Percentiles rank a stretch among this genome's conserved stretches.
Evolutionary conservation across 106 monocot genomes (phyloP).

Genomic region (Acanthochlamys bracteata): DNA sequence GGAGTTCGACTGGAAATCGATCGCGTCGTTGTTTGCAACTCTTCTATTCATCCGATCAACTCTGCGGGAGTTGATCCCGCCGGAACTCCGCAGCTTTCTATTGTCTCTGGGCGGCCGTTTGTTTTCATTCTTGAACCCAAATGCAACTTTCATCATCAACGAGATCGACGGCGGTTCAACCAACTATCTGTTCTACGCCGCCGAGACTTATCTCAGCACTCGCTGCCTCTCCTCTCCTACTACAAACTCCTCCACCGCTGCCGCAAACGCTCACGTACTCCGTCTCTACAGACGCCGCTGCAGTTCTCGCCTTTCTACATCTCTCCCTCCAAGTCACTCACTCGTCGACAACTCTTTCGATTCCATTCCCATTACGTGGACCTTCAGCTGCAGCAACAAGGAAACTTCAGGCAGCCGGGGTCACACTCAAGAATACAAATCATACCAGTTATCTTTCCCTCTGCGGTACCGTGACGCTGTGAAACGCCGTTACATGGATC

Average conservation of each 20-base stretch:
- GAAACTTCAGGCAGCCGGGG: too few species aligned
- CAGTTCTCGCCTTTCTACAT: slow-evolving; percentile 12
- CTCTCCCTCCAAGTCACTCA: slow-evolving; percentile 33
- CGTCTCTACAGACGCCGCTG: slow-evolving; percentile 14
- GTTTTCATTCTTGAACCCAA: slow-evolving; percentile 16
- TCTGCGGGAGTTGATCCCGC: slow-evolving; percentile 25
- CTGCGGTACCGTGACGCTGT: slow-evolving; percentile 16
- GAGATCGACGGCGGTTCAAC: slow-evolving; percentile 19
- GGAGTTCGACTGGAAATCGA: slow-evolving; percentile 39
- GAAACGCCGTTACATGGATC: slow-evolving; percentile 24
- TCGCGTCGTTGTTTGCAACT: slow-evolving; percentile 37
- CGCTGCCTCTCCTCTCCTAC: slow-evolving; percentile 24
- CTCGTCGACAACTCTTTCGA: slow-evolving; percentile 19
- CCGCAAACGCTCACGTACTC: slow-evolving; percentile 14
- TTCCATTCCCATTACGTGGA: slow-evolving; percentile 30
- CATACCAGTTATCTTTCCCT: too few species aligned
- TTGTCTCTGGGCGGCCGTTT: slow-evolving; percentile 14
- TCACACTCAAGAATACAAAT: too few species aligned
- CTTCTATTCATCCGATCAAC: slow-evolving; percentile 32
- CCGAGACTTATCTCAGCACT: slow-evolving; percentile 25
- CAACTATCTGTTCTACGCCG: slow-evolving; percentile 30
- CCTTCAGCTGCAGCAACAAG: slow-evolving; percentile 13
- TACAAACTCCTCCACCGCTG: too few species aligned
- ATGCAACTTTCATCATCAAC: slow-evolving; percentile 22
- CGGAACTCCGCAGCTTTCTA: slow-evolving; percentile 21